Conservation (phyloP, 2,329 filamentous ascomycete species). For the Paraphaeosphaeria sporulosa region DNA sequence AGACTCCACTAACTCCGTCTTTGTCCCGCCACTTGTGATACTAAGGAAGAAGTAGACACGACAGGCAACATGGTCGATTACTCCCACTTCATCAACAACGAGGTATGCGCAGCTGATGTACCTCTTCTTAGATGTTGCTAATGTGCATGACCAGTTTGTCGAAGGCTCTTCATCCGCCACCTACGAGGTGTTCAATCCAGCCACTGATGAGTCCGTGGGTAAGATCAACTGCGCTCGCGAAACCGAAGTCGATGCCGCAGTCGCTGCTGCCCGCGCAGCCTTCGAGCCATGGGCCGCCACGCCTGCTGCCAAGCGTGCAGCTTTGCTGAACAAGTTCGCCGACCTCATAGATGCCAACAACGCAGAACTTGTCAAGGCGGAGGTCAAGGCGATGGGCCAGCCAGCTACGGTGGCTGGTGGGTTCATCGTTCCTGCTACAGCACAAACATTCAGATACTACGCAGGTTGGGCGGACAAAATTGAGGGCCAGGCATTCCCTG, state of each 20-base stretch:
- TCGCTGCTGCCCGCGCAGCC: constrained; percentile 33
- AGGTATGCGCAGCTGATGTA: constrained; percentile 24
- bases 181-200: constrained; percentile 33
- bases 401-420: constrained; percentile 17
- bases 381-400: constrained; percentile 28
- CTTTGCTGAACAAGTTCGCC: constrained; percentile 33
- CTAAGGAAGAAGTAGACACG: not conserved
- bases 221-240: constrained; percentile 32
- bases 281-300: constrained; percentile 32
- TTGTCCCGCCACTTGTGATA: not conserved
- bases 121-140: not conserved
- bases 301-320: constrained; percentile 31
- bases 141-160: constrained; percentile 25
- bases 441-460: constrained; percentile 21
- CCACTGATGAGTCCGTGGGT: constrained; percentile 32
- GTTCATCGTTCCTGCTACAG: constrained; percentile 17
- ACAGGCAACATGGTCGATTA: constrained; percentile 24
- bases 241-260: constrained; percentile 37
- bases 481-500: constrained; percentile 27
- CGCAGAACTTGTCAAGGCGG: constrained; percentile 24
- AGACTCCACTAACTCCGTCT: not conserved
- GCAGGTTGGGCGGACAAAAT: constrained; percentile 36
- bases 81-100: constrained; percentile 39
- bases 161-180: constrained; percentile 31
- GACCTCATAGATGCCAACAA: constrained; percentile 26